These are phyloP conservation scores for Aphanomyces stellatus DNA, from an alignment of 352 stramenopile genomes.

Conservation along the genomic window DNA sequence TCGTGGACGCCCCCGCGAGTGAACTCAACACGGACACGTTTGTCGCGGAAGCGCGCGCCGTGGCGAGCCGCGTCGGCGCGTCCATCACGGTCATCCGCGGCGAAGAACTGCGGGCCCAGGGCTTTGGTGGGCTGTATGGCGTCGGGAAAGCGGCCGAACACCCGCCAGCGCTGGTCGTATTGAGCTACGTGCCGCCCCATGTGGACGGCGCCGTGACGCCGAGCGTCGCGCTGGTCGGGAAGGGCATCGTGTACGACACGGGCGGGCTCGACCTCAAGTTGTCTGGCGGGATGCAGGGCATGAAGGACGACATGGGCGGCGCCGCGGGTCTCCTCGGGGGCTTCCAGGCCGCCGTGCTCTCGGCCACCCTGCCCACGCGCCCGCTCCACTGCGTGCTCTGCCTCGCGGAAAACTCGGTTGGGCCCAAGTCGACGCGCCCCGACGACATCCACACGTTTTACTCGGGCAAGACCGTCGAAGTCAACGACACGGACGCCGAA, in stretches of 20 bases:
- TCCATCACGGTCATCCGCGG: slow-evolving; percentile 80
- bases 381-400: slow-evolving; percentile 56
- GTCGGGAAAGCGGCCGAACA: slow-evolving; percentile 87
- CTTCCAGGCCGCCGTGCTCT: slow-evolving; percentile 76
- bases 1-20: slow-evolving; percentile 87
- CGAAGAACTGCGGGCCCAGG: slow-evolving; percentile 79
- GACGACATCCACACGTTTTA: slow-evolving; percentile 82
- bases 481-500: slow-evolving; percentile 89
- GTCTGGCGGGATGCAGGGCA: slow-evolving; percentile 77
- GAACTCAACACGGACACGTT: slow-evolving; percentile 86
- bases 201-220: slow-evolving; percentile 22
- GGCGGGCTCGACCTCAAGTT: slow-evolving; percentile 93
- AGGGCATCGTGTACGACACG: slow-evolving; percentile 97
- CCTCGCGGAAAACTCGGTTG: slow-evolving; percentile 81
- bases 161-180: slow-evolving; percentile 86
- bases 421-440: slow-evolving; percentile 47
- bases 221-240: slow-evolving; percentile 84
- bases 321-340: slow-evolving; percentile 46
- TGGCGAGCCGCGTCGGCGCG: slow-evolving; percentile 46
- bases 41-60: slow-evolving; percentile 64
- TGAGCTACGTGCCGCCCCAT: slow-evolving; percentile 51
- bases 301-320: slow-evolving; percentile 94
- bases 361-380: slow-evolving; percentile 65
- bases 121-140: slow-evolving; percentile 89
- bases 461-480: slow-evolving; percentile 81